phyloP scores from a whole-genome alignment of 2,329 filamentous ascomycete genomes.

The Colletotrichum sp. region DNA sequence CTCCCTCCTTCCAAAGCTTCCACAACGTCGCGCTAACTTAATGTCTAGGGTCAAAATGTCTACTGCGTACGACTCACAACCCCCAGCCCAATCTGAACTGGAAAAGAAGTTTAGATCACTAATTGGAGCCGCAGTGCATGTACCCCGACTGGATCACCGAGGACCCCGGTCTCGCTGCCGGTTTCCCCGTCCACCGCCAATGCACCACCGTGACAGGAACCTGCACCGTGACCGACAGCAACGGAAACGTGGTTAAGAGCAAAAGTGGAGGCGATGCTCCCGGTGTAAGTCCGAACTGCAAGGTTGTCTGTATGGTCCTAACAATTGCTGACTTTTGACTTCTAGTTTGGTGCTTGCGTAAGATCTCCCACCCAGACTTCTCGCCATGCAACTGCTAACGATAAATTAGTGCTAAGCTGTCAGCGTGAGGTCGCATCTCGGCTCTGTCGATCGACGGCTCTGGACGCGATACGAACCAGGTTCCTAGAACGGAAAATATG shows the following conservation, averaged over 20 bases:
- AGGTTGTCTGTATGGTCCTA: no score
- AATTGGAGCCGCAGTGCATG: rapidly evolving
- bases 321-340: background rate
- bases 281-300: background rate
- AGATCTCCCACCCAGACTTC: background rate
- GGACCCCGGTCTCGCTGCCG: background rate
- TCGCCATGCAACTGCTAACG: rapidly evolving
- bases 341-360: background rate
- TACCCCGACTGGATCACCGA: background rate
- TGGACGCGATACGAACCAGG: background rate
- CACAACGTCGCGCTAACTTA: background rate
- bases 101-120: background rate
- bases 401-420: background rate
- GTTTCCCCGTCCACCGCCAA: background rate
- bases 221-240: background rate
- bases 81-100: background rate
- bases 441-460: background rate
- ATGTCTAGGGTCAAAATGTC: background rate
- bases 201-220: background rate
- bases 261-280: background rate
- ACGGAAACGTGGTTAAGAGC: background rate
- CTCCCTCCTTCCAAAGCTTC: background rate
- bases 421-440: background rate
- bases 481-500: rapidly evolving
- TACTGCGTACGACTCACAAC: background rate